Base-by-base conservation (phyloP, 2,329 filamentous ascomycete genomes). In the Neofusicoccum parvum region DNA sequence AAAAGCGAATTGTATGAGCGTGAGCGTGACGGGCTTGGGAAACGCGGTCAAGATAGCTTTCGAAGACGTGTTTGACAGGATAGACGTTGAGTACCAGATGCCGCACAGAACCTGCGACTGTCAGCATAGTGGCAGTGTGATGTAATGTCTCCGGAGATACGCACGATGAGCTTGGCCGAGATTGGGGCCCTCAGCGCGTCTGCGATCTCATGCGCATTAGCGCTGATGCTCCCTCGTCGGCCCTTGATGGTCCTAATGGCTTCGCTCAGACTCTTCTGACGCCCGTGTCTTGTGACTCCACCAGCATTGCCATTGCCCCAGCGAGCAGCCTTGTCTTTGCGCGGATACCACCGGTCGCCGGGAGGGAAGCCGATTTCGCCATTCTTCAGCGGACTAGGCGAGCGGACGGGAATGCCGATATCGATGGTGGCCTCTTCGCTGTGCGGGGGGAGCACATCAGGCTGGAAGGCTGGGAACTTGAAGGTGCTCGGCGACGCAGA, bases 41-140 rank as follows among this genome's bases (percentile, higher is more conserved):
- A 97, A 92, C 49, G 92, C 91, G 70, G 92, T 97, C 68, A 98
- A 84, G 74, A 99, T 99, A 17, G 94, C 92, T 81, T 99, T 99
- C 62, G 95, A 97, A 27, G 95, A 98, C 2, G 95, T 97, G 77
- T 98, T 99, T 68, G 95, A 97, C 71, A 98, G 83, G 68, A 96
- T 95, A 49, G 94, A 98, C 27, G 94, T 96, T 76, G 91, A 86
- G 82, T 98, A 99, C 95, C 95, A 98, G 74, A 94, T 80, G 66
- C 94, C 81, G 79, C 94, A 98, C 56, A 97, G 88, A 59, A 86
- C 80, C 94, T 97, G 17, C 5, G 17, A 36, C 43, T 9, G 56
- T 73, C 70, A 70, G 56, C 67, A 34, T 60, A 65, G 49, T 65
- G 7, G n/a, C 3, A 17, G 2, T 23, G 56, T 36, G 43, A 15